Evolutionary conservation across 208 protist species (phyloP), one percentile per base, ranked within the genome.

Genomic region (Entamoeba dispar): DNA sequence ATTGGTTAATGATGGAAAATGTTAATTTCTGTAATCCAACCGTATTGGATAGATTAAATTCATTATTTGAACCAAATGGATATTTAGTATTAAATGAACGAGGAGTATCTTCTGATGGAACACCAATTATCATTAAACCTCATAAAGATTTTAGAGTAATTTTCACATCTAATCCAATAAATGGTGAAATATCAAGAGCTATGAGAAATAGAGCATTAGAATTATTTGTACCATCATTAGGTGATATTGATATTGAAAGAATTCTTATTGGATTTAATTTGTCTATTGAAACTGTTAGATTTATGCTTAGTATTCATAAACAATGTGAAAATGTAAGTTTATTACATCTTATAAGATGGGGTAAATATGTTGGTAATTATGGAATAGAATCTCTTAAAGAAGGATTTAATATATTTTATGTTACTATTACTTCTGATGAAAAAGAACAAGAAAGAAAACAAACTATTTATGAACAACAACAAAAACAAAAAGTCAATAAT

Each of bases 1-100:
- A 98, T 94, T 99, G 99, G 98, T 95, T 99, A 14, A 95, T 99
- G 0, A 96, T 99, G 49, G 98, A 99, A 95, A 99, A 99, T 95
- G 98, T 97, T 19, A 99, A 99, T 96, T 98, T 99, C 91, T 99
- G 98, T 96, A 97, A 97, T 52, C 96, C 98, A 8, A 98, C 98
- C 38, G 98, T 99, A 47, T 96, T 99, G 5, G 99, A 99, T 95
- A 96, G 99, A 15, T 96, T 99, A 22, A 99, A 99, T 95, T 97
- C 98, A n/a, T 96, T 99, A 17, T 96, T 99, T 0, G 99, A 99
- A 95, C 97, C 97, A 27, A 96, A 97, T 93, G 98, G 98, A 4
- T 38, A 38, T 12, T 34, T 92, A 47, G 19, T 47, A 50, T 6
- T 86, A 22, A 50, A 34, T n/a, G 92, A 92, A 43, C 5, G 61